Conservation (phyloP, 1,284 basidiomycete species). For the Paramarasmius palmivorus region DNA sequence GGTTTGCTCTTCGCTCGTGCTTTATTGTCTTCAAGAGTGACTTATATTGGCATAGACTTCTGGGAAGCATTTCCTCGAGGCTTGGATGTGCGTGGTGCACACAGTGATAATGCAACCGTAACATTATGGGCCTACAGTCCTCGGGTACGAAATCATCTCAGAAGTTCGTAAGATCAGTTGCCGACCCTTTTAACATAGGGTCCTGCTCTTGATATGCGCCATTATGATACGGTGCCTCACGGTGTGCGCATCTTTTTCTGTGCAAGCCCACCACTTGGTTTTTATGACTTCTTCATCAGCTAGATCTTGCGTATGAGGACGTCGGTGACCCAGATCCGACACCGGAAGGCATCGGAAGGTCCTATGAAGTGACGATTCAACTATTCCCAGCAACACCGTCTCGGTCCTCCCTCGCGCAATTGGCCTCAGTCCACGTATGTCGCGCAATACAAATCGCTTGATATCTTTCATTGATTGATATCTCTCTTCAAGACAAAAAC, state of each 20-base stretch:
- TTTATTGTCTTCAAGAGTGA: not conserved
- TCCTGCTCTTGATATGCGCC: slow-evolving; percentile 41
- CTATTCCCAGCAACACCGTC: slow-evolving; percentile 35
- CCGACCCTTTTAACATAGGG: slow-evolving; percentile 24
- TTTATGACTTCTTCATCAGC: slow-evolving; percentile 20
- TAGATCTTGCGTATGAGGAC: slow-evolving; percentile 43
- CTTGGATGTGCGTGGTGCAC: slow-evolving; percentile 38
- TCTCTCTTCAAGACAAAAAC: slow-evolving; percentile 24
- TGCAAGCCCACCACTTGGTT: not conserved
- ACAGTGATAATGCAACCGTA: slow-evolving; percentile 30
- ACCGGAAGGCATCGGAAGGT: slow-evolving; percentile 39
- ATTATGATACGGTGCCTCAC: slow-evolving; percentile 42
- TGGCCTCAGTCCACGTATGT: slow-evolving; percentile 32
- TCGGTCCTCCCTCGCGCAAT: slow-evolving; percentile 28
- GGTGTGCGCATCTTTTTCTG: slow-evolving; percentile 26
- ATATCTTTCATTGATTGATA: not conserved
- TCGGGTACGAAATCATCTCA: slow-evolving; percentile 25
- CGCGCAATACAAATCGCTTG: not conserved
- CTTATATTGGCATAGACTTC: slow-evolving; percentile 29
- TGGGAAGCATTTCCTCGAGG: slow-evolving; percentile 41
- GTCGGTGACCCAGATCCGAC: slow-evolving; percentile 42
- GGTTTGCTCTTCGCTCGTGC: slow-evolving; percentile 19
- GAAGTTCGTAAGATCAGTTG: not conserved
- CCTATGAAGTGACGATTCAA: slow-evolving; percentile 38
- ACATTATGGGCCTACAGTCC: slow-evolving; percentile 45